Evolutionary conservation across 1,284 basidiomycete species (phyloP), one percentile per base, ranked within the genome.

Genomic region (Boletus mariae): DNA sequence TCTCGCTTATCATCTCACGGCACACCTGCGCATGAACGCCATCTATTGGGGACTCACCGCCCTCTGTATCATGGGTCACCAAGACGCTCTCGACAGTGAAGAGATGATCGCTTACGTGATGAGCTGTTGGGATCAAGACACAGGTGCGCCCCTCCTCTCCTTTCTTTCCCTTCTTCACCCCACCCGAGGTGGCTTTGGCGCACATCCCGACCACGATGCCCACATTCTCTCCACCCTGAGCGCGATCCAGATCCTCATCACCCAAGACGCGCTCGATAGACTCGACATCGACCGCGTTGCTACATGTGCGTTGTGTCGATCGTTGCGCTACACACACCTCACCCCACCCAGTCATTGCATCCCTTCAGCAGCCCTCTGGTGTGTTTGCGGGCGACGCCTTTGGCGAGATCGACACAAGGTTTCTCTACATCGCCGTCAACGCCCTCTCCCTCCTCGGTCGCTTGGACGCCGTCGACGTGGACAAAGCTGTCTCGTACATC

Each of bases 1-100:
- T 61, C 78, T 96, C n/a, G 79, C 83, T 1, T 99, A 98, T 74
- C 92, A 98, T 70, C 79, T 96, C 43, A 97, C 95, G 0, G 81
- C 94, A 8, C 96, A 99, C 72, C 80, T 99, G 8, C 91, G 96
- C 9, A 79, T 98, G 73, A 99, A 98, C 69, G 96, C 94, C 9
- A 80, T 98, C 15, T 99, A 98, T 72, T 99, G 96, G 96, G 96
- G 93, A 10, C 76, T 96, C 26, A 92, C 90, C 0, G 93, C 96
- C 0, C 75, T 97, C 3, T 87, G 81, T 47, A 78, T 94, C 29
- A 88, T 99, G 84, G 82, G 80, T 0, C 81, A 80, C 26, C 76
- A 83, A 44, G 87, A 94, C 46, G 91, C 90, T 0, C 73, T 99
- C 20, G 80, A 89, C 59, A 73, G 87, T 45, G 83, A 91, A 12